Conservation (phyloP, 2,329 filamentous ascomycete species). For the Trichoderma oligosporum region DNA sequence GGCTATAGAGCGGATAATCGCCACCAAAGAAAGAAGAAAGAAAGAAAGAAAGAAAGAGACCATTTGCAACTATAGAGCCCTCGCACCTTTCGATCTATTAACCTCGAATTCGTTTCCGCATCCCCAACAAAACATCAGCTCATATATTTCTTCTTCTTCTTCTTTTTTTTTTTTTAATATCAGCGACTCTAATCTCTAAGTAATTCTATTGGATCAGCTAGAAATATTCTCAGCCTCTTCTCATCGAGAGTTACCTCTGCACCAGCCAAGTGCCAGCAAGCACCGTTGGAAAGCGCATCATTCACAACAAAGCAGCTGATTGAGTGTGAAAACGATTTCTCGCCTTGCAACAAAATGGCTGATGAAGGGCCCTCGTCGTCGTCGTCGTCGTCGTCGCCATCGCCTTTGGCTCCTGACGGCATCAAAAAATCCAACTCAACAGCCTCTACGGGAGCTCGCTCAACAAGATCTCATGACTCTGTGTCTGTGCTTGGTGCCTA, state of each 20-base stretch:
- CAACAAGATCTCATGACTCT: conserved; percentile 37
- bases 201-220: too few relatives aligned
- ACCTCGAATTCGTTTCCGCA: neutral
- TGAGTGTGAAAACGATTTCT: too few relatives aligned
- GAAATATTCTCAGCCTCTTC: neutral
- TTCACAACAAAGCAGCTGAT: neutral
- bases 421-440: conserved; percentile 38
- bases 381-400: neutral
- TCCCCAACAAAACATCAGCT: neutral
- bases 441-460: conserved; percentile 24
- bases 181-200: neutral
- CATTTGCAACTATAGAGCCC: neutral
- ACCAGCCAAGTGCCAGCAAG: too few relatives aligned
- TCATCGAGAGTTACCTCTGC: neutral
- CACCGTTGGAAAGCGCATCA: neutral
- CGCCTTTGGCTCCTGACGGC: conserved; percentile 22
- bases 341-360: neutral
- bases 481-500: conserved; percentile 38
- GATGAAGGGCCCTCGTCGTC: neutral
- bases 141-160: neutral
- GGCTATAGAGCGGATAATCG: conserved; percentile 6
- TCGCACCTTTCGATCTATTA: neutral
- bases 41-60: too few relatives aligned
- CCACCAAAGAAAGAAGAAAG: conserved; percentile 9
- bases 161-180: neutral